Conservation (phyloP, 2,329 filamentous ascomycete species). For the Ophiostoma novo-ulmi region DNA sequence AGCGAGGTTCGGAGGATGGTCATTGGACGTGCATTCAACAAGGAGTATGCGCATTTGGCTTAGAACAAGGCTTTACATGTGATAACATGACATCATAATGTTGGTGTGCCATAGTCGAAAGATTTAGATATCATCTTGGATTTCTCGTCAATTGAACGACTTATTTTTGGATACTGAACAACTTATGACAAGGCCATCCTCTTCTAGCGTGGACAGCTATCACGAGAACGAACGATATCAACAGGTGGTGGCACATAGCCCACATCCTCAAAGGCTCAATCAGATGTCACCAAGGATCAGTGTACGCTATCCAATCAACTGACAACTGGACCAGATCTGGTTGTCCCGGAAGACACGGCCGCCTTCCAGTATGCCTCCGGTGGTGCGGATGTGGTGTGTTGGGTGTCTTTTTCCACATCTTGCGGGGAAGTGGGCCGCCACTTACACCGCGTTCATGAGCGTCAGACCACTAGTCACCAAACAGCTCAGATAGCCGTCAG, state of each 20-base stretch:
- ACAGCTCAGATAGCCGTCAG: background rate
- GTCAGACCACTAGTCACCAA: background rate
- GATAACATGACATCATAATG: background rate
- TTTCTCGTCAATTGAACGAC: background rate
- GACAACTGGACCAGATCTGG: background rate
- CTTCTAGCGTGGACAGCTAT: background rate
- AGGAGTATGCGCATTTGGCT: conserved; percentile 56
- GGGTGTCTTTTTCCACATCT: conserved; percentile 7
- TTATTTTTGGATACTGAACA: background rate
- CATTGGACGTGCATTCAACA: conserved; percentile 87
- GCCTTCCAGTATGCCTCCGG: background rate
- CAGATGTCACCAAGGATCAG: background rate
- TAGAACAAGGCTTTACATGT: background rate
- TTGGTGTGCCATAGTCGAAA: background rate
- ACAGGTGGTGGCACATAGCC: background rate
- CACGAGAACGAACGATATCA: background rate
- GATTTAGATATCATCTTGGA: background rate
- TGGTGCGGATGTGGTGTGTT: background rate
- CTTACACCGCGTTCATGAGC: background rate
- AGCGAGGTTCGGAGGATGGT: conserved; percentile 93
- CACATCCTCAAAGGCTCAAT: background rate
- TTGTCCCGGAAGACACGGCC: background rate
- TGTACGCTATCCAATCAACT: background rate
- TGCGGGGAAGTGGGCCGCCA: background rate
- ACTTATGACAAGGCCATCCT: background rate